phyloP scores from a whole-genome alignment of 2,329 filamentous ascomycete species.

The Amesomyces nigricolor region DNA sequence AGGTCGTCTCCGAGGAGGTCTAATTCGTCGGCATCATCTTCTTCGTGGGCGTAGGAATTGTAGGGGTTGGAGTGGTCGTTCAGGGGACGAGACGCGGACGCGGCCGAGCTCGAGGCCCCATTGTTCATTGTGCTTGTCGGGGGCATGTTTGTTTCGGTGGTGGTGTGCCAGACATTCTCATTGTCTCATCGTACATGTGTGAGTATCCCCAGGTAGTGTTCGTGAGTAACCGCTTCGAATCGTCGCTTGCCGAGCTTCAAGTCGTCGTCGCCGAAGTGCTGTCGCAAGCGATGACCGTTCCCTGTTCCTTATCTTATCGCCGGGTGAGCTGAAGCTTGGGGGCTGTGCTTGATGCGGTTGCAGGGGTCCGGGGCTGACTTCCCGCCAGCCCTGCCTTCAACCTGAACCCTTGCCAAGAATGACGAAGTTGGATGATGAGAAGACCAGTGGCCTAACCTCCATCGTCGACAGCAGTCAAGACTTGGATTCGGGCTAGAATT shows the following conservation, averaged over 20 bases:
- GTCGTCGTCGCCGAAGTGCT: neutral
- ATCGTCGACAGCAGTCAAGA: no score
- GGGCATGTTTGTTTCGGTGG: constrained; percentile 12
- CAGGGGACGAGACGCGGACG: constrained; percentile 4
- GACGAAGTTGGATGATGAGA: neutral
- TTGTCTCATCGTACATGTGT: neutral
- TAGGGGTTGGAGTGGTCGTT: neutral
- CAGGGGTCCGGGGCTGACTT: neutral
- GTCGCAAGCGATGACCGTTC: neutral
- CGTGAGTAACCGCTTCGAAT: neutral
- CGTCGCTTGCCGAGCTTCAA: neutral
- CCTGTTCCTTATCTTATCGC: constrained; percentile 15
- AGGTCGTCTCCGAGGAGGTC: constrained; percentile 39
- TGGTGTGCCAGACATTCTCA: constrained; percentile 15
- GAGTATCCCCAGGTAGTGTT: no score
- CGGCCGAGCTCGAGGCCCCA: constrained; percentile 13
- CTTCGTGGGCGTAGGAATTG: constrained; percentile 3
- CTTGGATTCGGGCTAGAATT: no score
- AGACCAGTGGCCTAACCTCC: no score
- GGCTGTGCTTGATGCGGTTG: neutral
- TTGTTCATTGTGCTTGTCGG: constrained; percentile 21
- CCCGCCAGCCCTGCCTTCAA: neutral
- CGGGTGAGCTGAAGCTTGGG: neutral
- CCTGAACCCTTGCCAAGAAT: neutral
- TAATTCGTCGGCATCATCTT: constrained; percentile 39